Percentiles rank a stretch among this genome's conserved stretches.
Conservation (phyloP, 2,329 filamentous ascomycete genomes). For the Elsinoe australis region DNA sequence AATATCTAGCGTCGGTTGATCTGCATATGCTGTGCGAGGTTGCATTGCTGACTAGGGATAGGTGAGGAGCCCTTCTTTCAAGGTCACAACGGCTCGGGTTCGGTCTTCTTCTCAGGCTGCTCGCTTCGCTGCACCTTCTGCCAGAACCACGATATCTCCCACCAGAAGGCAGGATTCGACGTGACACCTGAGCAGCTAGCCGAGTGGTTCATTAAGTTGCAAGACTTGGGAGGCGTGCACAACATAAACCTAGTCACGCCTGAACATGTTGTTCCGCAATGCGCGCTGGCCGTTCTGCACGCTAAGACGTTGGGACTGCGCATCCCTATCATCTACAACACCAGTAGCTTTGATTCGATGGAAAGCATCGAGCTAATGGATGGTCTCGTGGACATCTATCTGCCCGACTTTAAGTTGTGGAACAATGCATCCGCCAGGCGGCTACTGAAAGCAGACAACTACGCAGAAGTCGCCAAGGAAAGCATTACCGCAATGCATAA, state of each 20-base stretch:
- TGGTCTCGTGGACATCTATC: constrained; percentile 74
- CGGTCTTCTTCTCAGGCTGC: constrained; percentile 74
- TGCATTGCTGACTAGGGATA: not conserved
- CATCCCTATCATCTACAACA: constrained; percentile 77
- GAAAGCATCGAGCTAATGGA: constrained; percentile 66
- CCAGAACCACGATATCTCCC: constrained; percentile 77
- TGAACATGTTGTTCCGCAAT: constrained; percentile 79
- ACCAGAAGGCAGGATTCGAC: constrained; percentile 73
- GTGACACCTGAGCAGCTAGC: constrained; percentile 70
- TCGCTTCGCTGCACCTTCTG: constrained; percentile 69
- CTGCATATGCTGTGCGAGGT: not conserved
- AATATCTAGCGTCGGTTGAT: too few relatives aligned
- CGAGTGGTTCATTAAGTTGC: constrained; percentile 76
- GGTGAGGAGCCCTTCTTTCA: constrained; percentile 65
- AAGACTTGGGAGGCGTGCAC: constrained; percentile 71
- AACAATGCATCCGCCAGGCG: constrained; percentile 56
- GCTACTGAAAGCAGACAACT: constrained; percentile 71
- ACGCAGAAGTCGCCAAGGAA: constrained; percentile 62
- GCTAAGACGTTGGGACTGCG: constrained; percentile 62
- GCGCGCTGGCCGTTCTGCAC: constrained; percentile 66
- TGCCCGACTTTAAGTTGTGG: constrained; percentile 88
- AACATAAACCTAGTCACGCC: constrained; percentile 86
- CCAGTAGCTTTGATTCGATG: constrained; percentile 69
- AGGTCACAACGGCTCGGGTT: constrained; percentile 70
- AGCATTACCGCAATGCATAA: constrained; percentile 70